Evolutionary conservation across 1,284 basidiomycete genomes (phyloP), one percentile per base, ranked within the genome.

Genomic region (Irpex sp.): DNA sequence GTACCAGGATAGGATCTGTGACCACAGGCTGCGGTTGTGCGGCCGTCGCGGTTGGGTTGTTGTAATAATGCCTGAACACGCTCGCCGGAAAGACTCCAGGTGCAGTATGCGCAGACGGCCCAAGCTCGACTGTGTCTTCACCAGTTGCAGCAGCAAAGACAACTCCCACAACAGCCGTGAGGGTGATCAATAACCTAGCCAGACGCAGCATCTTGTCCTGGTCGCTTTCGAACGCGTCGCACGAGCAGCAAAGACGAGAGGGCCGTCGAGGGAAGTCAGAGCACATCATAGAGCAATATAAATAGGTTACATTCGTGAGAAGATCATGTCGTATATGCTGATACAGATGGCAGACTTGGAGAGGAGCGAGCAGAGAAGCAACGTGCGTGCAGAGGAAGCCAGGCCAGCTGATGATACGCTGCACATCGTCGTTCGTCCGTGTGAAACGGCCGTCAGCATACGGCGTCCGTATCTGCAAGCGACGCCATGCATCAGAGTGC

Each of bases 11-110:
- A 7, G 86, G 86, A 70, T 92, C 88, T 2, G 87, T 83, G 57
- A 91, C 82, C 59, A 89, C 79, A 40, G 89, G 90, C 72, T 91
- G 88, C 4, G 85, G 84, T 72, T 91, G 87, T 4, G 79, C 82
- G 15, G 80, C 80, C 1, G 89, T 91, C 44, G 83, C 86, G 4
- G 88, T 91, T 19, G 91, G 89, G 65, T 82, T 75, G 72, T 91
- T 89, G 74, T 87, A 90, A 73, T 91, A 92, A 65, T 80, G 71
- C n/a, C 76, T 70, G 72, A 84, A 91, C 47, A 81, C 74, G 4
- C 85, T 82, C 2, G 87, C 87, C 1, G 89, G 89, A 72, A 90
- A 89, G 4, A 75, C 70, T n/a, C 87, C 87, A 5, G 86, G 81
- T 7, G 74, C 86, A 3, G 87, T 84, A 69, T 82, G 87, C 8